Base-by-base conservation (phyloP, 768 basidiomycete species). In the Scleroderma bovista region DNA sequence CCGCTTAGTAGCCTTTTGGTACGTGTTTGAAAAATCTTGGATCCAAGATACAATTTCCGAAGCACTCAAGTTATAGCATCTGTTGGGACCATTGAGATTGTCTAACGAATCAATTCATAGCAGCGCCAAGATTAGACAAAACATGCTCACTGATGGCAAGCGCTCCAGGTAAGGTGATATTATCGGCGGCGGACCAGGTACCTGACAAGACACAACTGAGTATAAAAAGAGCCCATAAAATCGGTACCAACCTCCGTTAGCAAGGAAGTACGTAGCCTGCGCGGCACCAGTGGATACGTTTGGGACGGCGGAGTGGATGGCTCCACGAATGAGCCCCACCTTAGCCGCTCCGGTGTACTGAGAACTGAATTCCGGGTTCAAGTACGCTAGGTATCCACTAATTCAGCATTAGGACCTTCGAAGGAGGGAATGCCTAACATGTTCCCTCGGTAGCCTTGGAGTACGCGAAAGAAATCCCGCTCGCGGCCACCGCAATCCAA, bases 401-500 rank as follows among this genome's bases (percentile, higher is more conserved):
- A 29, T 29, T 29, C 26, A 29, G 26, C 9, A 29, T 29, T 29
- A 29, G 26, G 26, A 5, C 5, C 4, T 4, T 5, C 5, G 13
- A 34, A 4, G 0, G 45, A 44, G 31, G 4, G 20, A 29, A 46
- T 42, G 6, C 58, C 69, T 50, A 44, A 80, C 79, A 60, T 19
- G 71, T 80, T 8, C 77, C 77, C 60, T 85, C 82, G 3, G 83
- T 85, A 9, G 82, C 83, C 60, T 84, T 85, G 73, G 84, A 83
- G 58, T 74, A 84, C 3, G 68, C 78, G 56, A 82, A 85, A 13
- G 68, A 50, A 29, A 82, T 61, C 4, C 78, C 82, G 52, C 77
- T 77, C 11, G 71, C 60, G 52, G 68, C 72, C 53, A 81, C 76
- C 2, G 72, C 68, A 34, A 58, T 65, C 80, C 79, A 84, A 60